Conservation (phyloP, 1,284 basidiomycete species). For the Athelia psychrophila region DNA sequence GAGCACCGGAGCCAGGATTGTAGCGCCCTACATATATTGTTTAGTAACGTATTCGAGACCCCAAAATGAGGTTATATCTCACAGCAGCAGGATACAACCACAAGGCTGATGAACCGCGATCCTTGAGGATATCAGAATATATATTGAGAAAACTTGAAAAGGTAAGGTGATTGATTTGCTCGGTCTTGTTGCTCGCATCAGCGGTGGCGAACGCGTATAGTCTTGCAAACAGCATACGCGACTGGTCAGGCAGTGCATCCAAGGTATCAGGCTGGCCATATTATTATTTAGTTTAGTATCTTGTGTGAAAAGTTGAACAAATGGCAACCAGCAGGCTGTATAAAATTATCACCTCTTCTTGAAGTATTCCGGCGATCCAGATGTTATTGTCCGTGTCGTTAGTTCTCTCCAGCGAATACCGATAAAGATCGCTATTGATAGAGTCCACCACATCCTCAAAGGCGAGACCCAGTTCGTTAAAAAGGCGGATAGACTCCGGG, state of each 20-base stretch:
- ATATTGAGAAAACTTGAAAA: neutral
- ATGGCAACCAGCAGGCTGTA: neutral
- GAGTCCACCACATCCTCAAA: neutral
- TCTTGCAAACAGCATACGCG: neutral
- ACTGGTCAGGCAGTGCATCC: neutral
- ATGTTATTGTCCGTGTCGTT: neutral
- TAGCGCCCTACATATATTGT: neutral
- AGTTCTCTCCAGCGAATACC: neutral
- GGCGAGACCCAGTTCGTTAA: neutral
- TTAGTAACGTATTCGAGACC: neutral
- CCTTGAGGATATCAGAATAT: neutral
- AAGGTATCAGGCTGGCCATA: neutral
- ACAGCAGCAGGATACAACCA: constrained; percentile 1
- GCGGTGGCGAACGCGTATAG: neutral
- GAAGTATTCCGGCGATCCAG: neutral
- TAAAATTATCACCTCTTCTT: neutral
- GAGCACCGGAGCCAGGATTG: neutral
- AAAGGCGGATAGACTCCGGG: neutral
- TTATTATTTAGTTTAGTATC: neutral
- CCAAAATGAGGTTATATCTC: neutral
- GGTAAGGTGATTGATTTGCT: too few relatives aligned
- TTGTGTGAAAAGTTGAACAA: neutral
- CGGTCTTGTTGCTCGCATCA: neutral
- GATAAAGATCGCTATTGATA: neutral
- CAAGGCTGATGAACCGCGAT: neutral